Percentiles rank a stretch among this genome's conserved stretches.
phyloP scores from a whole-genome alignment of 2,329 filamentous ascomycete genomes.

The Microdochium paspali region DNA sequence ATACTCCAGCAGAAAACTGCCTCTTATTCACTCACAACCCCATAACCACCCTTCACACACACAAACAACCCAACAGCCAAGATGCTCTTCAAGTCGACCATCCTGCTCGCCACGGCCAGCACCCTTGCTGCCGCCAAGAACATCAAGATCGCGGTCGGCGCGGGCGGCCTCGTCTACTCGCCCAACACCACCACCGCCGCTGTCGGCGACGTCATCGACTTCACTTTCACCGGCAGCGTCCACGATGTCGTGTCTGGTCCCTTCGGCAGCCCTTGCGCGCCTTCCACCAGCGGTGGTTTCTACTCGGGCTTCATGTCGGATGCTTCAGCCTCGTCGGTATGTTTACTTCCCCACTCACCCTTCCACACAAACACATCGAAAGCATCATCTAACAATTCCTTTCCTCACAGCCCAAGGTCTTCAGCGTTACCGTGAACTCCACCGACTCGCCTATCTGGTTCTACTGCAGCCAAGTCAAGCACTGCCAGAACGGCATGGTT shows the following conservation, averaged over 20 bases:
- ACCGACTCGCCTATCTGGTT: conserved; percentile 37
- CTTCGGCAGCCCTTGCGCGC: conserved; percentile 49
- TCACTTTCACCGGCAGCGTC: conserved; percentile 36
- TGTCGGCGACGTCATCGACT: conserved; percentile 36
- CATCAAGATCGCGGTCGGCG: conserved; percentile 1
- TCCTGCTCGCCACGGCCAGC: not conserved
- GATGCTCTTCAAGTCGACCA: not conserved
- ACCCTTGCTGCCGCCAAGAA: not conserved
- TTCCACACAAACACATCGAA: not conserved
- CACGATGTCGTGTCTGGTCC: conserved; percentile 54
- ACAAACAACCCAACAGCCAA: not conserved
- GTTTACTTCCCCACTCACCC: not conserved
- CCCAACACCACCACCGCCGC: conserved; percentile 40
- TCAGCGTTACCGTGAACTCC: conserved; percentile 10
- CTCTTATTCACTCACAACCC: not conserved
- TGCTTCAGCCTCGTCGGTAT: conserved; percentile 15
- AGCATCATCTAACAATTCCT: not conserved
- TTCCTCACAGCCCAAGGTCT: not conserved
- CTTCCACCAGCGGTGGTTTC: conserved; percentile 37
- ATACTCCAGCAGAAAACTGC: not conserved
- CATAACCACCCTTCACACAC: not conserved
- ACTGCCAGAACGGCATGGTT: conserved; percentile 54
- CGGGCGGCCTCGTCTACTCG: conserved; percentile 31
- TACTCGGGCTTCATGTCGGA: conserved; percentile 40
- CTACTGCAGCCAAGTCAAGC: conserved; percentile 51